Evolutionary conservation across 345 rosid genomes (phyloP).

Genomic region (Rhizophora mangle): DNA sequence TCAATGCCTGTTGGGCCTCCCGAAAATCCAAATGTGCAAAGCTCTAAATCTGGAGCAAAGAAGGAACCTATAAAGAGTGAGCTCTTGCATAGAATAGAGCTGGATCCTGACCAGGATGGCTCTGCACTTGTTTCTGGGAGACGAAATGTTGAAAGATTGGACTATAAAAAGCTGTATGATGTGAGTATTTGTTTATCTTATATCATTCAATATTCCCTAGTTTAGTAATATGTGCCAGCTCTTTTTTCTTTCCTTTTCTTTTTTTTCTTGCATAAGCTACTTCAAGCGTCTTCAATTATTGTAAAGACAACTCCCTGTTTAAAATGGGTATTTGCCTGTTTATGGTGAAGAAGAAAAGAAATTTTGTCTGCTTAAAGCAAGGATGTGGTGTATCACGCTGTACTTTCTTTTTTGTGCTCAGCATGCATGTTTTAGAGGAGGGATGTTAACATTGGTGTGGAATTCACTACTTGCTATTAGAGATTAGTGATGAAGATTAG

Average conservation of each 20-base stretch:
- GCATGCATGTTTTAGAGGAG: background rate
- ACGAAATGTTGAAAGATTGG: slow-evolving; percentile 64
- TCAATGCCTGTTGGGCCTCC: background rate
- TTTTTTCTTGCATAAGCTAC: background rate
- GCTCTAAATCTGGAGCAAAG: slow-evolving; percentile 25
- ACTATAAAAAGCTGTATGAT: slow-evolving; percentile 83
- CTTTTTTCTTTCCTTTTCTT: background rate
- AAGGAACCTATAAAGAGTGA: slow-evolving; percentile 24
- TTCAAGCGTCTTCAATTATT: background rate
- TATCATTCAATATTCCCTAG: background rate
- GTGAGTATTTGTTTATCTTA: slow-evolving; percentile 45
- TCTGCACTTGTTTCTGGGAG: slow-evolving; percentile 40
- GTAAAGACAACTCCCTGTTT: background rate
- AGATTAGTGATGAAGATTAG: background rate
- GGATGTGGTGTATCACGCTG: background rate
- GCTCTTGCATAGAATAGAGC: slow-evolving; percentile 34
- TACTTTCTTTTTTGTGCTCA: background rate
- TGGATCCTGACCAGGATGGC: slow-evolving; percentile 38
- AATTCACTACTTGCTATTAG: background rate
- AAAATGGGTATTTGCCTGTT: background rate
- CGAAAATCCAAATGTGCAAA: slow-evolving; percentile 21
- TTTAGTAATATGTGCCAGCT: background rate
- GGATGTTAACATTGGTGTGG: background rate
- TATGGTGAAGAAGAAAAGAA: background rate
- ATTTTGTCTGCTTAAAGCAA: background rate